Conservation (phyloP, 2,329 filamentous ascomycete species). For the Kalaharituber pfeilii region DNA sequence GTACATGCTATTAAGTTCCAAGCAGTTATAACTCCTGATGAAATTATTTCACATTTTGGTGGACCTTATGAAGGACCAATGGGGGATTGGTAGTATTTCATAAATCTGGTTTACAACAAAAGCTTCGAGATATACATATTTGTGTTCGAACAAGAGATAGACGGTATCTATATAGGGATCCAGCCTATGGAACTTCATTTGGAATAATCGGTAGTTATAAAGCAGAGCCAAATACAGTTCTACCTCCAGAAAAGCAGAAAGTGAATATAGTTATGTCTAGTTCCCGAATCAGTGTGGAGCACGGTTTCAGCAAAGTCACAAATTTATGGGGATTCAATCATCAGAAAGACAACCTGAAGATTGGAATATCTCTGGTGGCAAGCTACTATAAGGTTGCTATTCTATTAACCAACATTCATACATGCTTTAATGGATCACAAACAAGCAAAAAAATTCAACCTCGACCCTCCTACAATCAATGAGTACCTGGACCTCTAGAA, state of each 20-base stretch:
- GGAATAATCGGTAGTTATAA: neutral
- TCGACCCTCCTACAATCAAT: too few relatives aligned
- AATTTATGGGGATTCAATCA: neutral
- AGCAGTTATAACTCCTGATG: slow-evolving; percentile 1
- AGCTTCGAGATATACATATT: neutral
- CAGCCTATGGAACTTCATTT: neutral
- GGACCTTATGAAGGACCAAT: neutral
- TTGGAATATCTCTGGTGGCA: neutral
- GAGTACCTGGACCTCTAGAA: too few relatives aligned
- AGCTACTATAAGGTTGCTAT: neutral
- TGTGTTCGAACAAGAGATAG: neutral
- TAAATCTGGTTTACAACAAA: neutral
- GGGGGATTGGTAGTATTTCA: neutral
- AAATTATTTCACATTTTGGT: neutral
- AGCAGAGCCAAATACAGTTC: neutral
- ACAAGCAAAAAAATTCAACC: neutral
- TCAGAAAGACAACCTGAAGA: neutral
- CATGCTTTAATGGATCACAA: neutral
- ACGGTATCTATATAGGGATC: slow-evolving; percentile 1
- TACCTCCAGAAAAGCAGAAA: neutral
- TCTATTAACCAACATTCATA: neutral
- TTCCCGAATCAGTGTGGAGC: neutral
- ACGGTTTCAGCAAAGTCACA: neutral
- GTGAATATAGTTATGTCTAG: neutral
- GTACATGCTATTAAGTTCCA: neutral